Evolutionary conservation across 345 rosid species (phyloP).

Genomic region (Eutrema japonicum): DNA sequence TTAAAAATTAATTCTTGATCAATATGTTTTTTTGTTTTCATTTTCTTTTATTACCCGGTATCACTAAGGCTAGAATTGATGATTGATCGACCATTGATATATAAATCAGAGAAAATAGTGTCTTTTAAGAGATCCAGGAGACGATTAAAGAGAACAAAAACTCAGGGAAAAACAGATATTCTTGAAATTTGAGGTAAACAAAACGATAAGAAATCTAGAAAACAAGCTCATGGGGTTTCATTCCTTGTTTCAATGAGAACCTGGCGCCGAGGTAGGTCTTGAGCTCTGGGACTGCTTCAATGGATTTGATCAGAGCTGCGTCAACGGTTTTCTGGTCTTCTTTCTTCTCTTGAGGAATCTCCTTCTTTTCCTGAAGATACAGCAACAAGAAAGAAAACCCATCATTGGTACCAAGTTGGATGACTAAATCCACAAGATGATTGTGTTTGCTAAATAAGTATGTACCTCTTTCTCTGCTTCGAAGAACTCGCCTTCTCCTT

Average conservation of each 20-base stretch:
- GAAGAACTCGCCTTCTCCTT: constrained; percentile 78
- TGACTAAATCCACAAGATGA: too few relatives aligned
- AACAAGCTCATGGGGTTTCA: constrained; percentile 85
- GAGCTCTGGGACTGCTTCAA: constrained; percentile 75
- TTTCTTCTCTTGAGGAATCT: constrained; percentile 72
- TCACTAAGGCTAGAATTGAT: not conserved
- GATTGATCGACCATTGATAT: constrained; percentile 25
- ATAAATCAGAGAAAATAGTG: constrained; percentile 20
- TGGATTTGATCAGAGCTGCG: constrained; percentile 57
- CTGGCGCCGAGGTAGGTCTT: constrained; percentile 82
- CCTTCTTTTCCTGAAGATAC: constrained; percentile 59
- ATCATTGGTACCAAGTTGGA: not conserved
- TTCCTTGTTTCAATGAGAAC: constrained; percentile 78
- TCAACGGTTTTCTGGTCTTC: constrained; percentile 85
- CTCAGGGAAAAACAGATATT: constrained; percentile 29
- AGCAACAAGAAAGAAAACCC: not conserved
- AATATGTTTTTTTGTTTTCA: not conserved
- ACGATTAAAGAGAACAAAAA: constrained; percentile 21
- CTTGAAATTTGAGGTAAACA: constrained; percentile 21
- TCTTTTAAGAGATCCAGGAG: constrained; percentile 15
- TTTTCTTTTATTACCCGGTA: too few relatives aligned
- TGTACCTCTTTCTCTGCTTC: constrained; percentile 78
- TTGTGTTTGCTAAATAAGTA: not conserved
- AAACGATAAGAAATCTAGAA: constrained; percentile 51
- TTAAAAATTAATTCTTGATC: constrained; percentile 26